Evolutionary conservation across 2,329 filamentous ascomycete species (phyloP).

Genomic region (Leptographium galeiforme): DNA sequence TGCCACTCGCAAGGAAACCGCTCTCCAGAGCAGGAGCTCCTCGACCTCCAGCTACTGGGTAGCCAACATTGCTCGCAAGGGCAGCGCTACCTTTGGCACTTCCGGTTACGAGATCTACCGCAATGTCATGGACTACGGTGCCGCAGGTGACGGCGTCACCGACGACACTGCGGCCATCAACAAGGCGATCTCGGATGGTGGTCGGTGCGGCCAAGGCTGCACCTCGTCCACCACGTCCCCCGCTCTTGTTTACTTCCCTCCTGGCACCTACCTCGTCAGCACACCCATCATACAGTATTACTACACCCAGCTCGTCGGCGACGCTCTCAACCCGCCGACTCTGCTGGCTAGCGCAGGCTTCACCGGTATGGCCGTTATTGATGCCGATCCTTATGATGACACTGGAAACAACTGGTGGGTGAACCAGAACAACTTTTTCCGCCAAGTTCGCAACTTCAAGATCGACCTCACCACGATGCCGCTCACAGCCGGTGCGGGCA

Average conservation of each 20-base stretch:
- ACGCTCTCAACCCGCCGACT: conserved; percentile 57
- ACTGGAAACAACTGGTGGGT: conserved; percentile 61
- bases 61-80: conserved; percentile 53
- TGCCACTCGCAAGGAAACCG: conserved; percentile 4
- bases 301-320: conserved; percentile 86
- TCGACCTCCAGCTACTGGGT: conserved; percentile 50
- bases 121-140: conserved; percentile 65
- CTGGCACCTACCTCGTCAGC: conserved; percentile 74
- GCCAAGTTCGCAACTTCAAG: conserved; percentile 68
- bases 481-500: conserved; percentile 47
- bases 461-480: conserved; percentile 61
- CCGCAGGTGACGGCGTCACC: conserved; percentile 50
- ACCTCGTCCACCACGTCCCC: conserved; percentile 75
- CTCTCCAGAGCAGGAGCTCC: neutral
- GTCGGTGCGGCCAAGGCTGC: conserved; percentile 68
- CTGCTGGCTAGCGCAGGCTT: conserved; percentile 65
- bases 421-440: conserved; percentile 77
- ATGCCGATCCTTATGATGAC: conserved; percentile 69
- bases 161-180: conserved; percentile 91
- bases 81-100: conserved; percentile 48
- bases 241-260: conserved; percentile 81
- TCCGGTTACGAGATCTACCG: conserved; percentile 58
- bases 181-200: conserved; percentile 60
- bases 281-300: conserved; percentile 73
- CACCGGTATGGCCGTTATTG: conserved; percentile 74